These are phyloP conservation scores for Cruciata laevipes DNA, from an alignment of 257 asterid genomes.

Conservation along the genomic window DNA sequence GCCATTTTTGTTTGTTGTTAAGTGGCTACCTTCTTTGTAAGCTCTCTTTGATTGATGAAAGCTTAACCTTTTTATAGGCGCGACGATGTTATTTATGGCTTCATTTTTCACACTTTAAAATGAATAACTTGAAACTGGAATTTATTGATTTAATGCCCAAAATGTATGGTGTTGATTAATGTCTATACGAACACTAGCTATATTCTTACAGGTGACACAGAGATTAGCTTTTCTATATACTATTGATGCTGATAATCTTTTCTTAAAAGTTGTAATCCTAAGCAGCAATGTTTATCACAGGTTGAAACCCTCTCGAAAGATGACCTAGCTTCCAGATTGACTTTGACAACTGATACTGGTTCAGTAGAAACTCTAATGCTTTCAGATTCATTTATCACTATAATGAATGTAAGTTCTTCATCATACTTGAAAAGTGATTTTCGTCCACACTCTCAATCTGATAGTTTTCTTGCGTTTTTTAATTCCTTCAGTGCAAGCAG, in stretches of 20 bases:
- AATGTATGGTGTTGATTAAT: not conserved
- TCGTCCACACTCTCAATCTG: not conserved
- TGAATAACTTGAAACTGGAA: not conserved
- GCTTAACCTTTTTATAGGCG: not conserved
- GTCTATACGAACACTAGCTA: not conserved
- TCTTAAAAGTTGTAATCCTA: constrained; percentile 10
- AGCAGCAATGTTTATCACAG: constrained; percentile 30
- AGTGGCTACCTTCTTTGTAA: not conserved
- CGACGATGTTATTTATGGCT: not conserved
- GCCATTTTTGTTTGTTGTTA: not conserved
- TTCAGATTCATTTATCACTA: constrained; percentile 72
- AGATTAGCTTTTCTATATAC: not conserved
- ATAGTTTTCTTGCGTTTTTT: not conserved
- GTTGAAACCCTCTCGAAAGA: constrained; percentile 83
- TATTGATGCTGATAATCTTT: not conserved
- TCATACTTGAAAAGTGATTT: not conserved
- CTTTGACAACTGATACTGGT: constrained; percentile 71
- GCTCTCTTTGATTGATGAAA: not conserved
- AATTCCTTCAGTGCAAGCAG: not conserved
- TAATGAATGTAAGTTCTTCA: constrained; percentile 69
- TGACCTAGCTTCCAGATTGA: constrained; percentile 89
- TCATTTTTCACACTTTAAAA: not conserved
- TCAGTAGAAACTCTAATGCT: constrained; percentile 77
- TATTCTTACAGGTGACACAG: not conserved
- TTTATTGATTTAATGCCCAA: not conserved